Conservation (phyloP, 78 protist genomes). For the Ministeria vibrans region DNA sequence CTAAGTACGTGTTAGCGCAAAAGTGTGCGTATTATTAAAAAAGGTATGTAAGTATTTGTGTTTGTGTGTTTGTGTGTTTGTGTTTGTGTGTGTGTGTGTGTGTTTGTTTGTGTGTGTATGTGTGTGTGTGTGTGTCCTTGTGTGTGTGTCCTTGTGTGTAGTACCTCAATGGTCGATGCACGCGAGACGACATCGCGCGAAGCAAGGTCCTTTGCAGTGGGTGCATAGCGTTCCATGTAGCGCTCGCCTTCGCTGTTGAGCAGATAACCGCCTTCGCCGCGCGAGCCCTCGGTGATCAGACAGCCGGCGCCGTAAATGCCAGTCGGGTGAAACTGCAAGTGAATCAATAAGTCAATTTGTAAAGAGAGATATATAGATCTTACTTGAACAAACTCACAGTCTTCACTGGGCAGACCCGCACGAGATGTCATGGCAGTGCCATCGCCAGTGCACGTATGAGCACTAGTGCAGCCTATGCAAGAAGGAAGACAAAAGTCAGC, state of each 20-base stretch:
- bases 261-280: conserved; percentile 99
- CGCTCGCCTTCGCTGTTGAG: conserved; percentile 92
- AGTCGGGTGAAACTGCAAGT: conserved; percentile 99
- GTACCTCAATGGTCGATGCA: conserved; percentile 95
- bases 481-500: too few relatives aligned
- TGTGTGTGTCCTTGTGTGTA: too few relatives aligned
- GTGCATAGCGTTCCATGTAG: conserved; percentile 98
- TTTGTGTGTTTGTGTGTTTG: too few relatives aligned
- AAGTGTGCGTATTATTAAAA: too few relatives aligned
- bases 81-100: too few relatives aligned
- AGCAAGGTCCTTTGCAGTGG: conserved; percentile 96
- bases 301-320: conserved; percentile 98
- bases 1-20: too few relatives aligned
- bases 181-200: conserved; percentile 98
- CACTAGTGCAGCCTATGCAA: conserved; percentile 85
- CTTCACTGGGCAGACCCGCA: conserved; percentile 80
- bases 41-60: too few relatives aligned
- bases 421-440: conserved; percentile 94
- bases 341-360: too few relatives aligned
- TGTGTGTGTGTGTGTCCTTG: too few relatives aligned
- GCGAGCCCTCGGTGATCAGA: conserved; percentile 97
- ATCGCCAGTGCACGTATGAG: conserved; percentile 99
- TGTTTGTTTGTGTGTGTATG: too few relatives aligned
- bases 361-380: too few relatives aligned
- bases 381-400: conserved; percentile 94